Evolutionary conservation across 1,139 yeast genomes (phyloP), one percentile per base, ranked within the genome.

Genomic region (Debaryomyces sp.): DNA sequence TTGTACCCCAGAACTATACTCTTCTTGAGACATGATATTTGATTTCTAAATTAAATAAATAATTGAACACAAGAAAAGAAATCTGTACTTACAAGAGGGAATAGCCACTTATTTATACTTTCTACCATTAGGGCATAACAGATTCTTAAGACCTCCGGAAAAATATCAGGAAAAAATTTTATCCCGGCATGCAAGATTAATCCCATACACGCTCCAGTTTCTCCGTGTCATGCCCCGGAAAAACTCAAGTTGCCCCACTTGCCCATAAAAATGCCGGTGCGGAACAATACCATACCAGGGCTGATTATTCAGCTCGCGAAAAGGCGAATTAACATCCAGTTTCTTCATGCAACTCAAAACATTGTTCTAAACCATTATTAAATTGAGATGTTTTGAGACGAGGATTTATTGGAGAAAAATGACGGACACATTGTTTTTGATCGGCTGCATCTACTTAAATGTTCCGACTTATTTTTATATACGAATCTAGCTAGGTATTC

Each of bases 1-100:
- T 50, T 66, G 70, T 50, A 58, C 65, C 46, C 71, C 73, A 50
- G 70, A 60, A 36, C 53, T 48, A 27, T 56, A 45, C 50, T 64
- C 63, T 48, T 61, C 62, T 35, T 57, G 32, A 50, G 68, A 63
- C 68, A 41, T 41, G 7, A 30, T 41, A 30, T 63, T 64, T 10
- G 21, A 21, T 52, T 42, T 30, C 13, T 38, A 22, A 22, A 34
- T 8, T 26, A 13, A 24, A 26, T 43, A 18, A 29, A 30, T 46
- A n/a, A 34, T 15, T 23, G 24, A 32, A 33, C 9, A 24, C 6
- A 12, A 10, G 22, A 26, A 44, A 39, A 32, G 18, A 10, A 2
- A 26, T 32, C 8, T 10, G 21, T 17, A 17, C 3, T 17, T 5
- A 8, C 24, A 17, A 23, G 10, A 17, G 33, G 43, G 13, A 10